phyloP scores from a whole-genome alignment of 768 basidiomycete species.

The Cantharellus anzutake region DNA sequence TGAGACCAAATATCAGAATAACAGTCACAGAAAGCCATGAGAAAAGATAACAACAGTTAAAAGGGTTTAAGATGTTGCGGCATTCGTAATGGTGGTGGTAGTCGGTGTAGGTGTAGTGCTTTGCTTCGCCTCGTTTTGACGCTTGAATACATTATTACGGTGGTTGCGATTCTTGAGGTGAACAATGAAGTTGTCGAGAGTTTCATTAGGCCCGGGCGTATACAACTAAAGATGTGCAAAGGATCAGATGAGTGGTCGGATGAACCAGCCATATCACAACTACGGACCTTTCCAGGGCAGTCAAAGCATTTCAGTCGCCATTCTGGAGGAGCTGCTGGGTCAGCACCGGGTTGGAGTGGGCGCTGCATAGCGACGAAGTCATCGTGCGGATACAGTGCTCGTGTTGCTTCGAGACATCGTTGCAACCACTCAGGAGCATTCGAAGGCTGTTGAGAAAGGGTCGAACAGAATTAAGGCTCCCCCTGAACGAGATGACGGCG shows the following conservation, averaged over 20 bases:
- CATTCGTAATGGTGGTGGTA: too few species aligned
- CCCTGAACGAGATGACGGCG: neutral
- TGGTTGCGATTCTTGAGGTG: constrained; percentile 78
- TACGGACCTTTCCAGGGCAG: constrained; percentile 74
- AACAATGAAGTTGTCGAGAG: constrained; percentile 76
- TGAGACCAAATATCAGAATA: too few species aligned
- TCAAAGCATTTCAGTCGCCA: constrained; percentile 87
- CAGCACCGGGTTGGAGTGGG: constrained; percentile 29
- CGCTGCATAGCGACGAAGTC: constrained; percentile 57
- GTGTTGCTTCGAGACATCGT: constrained; percentile 36
- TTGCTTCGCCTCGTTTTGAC: neutral
- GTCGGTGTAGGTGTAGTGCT: too few species aligned
- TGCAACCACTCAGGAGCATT: constrained; percentile 10
- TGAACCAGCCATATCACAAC: constrained; percentile 1
- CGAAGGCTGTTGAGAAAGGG: constrained; percentile 6
- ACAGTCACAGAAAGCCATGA: too few species aligned
- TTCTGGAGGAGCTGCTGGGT: constrained; percentile 37
- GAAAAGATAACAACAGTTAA: too few species aligned
- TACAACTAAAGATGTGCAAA: constrained; percentile 37
- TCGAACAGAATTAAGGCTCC: neutral
- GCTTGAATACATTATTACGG: constrained; percentile 41
- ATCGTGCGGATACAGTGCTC: constrained; percentile 59
- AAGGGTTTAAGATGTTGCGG: too few species aligned
- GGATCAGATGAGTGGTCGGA: neutral
- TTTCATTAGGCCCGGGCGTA: constrained; percentile 76